Percentiles rank a stretch among this genome's conserved stretches.
Evolutionary conservation across 306 rosid species (phyloP).

Genomic region (Lupinus albus): DNA sequence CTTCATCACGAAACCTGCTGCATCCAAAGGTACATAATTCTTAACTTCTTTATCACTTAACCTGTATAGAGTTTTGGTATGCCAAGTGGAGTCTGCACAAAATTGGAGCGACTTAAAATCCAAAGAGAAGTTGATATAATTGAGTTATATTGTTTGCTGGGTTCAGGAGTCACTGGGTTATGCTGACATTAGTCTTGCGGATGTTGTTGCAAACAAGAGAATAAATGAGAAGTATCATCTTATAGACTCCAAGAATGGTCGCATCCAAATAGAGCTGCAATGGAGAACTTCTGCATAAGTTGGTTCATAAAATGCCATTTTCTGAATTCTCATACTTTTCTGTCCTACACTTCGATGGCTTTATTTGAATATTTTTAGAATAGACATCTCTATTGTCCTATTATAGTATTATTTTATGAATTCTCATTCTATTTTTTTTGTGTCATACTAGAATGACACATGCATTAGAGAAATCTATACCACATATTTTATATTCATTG

Average conservation of each 20-base stretch:
- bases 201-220: constrained; percentile 73
- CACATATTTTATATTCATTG: too few relatives aligned
- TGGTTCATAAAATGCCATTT: background rate
- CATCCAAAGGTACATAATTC: constrained; percentile 66
- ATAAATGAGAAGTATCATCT: constrained; percentile 83
- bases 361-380: too few relatives aligned
- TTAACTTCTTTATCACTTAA: background rate
- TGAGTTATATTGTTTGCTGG: background rate
- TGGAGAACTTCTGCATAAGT: constrained; percentile 66
- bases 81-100: background rate
- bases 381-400: too few relatives aligned
- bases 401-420: too few relatives aligned
- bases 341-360: too few relatives aligned
- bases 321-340: too few relatives aligned
- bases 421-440: too few relatives aligned
- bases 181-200: constrained; percentile 62
- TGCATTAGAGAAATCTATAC: too few relatives aligned
- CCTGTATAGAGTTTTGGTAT: background rate
- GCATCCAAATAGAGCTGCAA: constrained; percentile 79
- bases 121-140: background rate
- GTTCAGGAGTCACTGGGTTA: constrained; percentile 84
- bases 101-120: background rate
- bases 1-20: constrained; percentile 71
- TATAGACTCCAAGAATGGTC: constrained; percentile 91
- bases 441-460: too few relatives aligned